These are phyloP conservation scores for Flaveria brownii DNA, from an alignment of 129 eudicot genomes.

Conservation along the genomic window DNA sequence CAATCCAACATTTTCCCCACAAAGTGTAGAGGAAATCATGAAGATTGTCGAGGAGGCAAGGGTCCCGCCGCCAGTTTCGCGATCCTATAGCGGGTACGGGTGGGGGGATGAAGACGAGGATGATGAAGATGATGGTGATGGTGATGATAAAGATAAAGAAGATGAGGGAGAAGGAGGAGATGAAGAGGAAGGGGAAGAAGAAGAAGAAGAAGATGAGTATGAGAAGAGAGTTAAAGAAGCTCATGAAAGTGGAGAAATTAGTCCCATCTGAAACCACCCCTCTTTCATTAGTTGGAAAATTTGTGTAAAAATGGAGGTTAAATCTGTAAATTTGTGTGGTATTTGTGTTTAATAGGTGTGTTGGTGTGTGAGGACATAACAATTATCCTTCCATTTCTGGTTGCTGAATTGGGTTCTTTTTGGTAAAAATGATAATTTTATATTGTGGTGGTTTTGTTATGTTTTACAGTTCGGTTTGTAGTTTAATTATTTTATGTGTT, in stretches of 20 bases:
- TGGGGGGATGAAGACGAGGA: conserved; percentile 64
- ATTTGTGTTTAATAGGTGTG: too few relatives aligned
- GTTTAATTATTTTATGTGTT: too few relatives aligned
- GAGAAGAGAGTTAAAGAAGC: conserved; percentile 80
- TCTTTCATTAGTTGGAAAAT: too few relatives aligned
- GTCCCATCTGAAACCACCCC: too few relatives aligned
- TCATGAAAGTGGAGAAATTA: conserved; percentile 72
- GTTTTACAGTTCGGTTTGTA: too few relatives aligned
- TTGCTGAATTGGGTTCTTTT: too few relatives aligned
- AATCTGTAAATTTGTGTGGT: too few relatives aligned
- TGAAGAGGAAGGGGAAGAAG: conserved; percentile 56
- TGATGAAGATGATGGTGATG: conserved; percentile 64
- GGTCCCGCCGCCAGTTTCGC: conserved; percentile 60
- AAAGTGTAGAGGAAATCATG: conserved; percentile 77
- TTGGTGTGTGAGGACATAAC: too few relatives aligned
- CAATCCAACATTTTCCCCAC: conserved; percentile 59
- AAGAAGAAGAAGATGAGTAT: conserved; percentile 72
- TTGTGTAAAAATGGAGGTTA: too few relatives aligned
- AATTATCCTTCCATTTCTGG: too few relatives aligned
- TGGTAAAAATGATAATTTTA: too few relatives aligned
- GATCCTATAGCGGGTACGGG: conserved; percentile 63
- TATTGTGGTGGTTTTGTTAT: too few relatives aligned
- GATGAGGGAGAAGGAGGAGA: conserved; percentile 52
- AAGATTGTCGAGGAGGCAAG: conserved; percentile 83
- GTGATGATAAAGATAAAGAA: conserved; percentile 48